phyloP scores from a whole-genome alignment of 768 basidiomycete genomes.

The Cystofilobasidium capitatum region DNA sequence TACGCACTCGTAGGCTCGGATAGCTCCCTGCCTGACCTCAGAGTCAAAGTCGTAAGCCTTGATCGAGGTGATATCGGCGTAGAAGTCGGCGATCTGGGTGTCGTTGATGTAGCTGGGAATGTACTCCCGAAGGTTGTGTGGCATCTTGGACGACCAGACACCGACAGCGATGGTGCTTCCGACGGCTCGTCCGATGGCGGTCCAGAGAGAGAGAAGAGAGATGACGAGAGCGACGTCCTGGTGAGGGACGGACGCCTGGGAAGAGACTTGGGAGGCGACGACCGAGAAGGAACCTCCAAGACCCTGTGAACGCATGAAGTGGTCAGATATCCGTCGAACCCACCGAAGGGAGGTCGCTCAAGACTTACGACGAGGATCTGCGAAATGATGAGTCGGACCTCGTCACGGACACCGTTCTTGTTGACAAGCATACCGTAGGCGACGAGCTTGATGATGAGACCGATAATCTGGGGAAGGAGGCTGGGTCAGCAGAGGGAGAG shows the following conservation, averaged over 20 bases:
- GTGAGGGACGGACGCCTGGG: conserved; percentile 40
- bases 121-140: conserved; percentile 30
- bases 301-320: conserved; percentile 32
- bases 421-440: background rate
- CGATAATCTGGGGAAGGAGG: conserved; percentile 31
- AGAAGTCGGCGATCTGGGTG: conserved; percentile 35
- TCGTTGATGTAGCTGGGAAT: conserved; percentile 31
- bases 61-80: conserved; percentile 22
- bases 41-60: background rate
- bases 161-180: conserved; percentile 38
- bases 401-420: conserved; percentile 32
- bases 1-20: background rate
- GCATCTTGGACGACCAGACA: conserved; percentile 31
- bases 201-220: conserved; percentile 39
- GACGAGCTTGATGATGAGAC: conserved; percentile 28
- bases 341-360: background rate
- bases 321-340: background rate
- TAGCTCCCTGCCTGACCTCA: background rate
- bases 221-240: conserved; percentile 40
- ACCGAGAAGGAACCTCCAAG: conserved; percentile 33
- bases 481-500: background rate
- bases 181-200: conserved; percentile 39
- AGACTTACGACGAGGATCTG: conserved; percentile 33
- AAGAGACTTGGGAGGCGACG: conserved; percentile 37
- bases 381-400: conserved; percentile 34